Evolutionary conservation across 768 basidiomycete genomes (phyloP), one percentile per base, ranked within the genome.

Genomic region (Russula griseocarnosa): DNA sequence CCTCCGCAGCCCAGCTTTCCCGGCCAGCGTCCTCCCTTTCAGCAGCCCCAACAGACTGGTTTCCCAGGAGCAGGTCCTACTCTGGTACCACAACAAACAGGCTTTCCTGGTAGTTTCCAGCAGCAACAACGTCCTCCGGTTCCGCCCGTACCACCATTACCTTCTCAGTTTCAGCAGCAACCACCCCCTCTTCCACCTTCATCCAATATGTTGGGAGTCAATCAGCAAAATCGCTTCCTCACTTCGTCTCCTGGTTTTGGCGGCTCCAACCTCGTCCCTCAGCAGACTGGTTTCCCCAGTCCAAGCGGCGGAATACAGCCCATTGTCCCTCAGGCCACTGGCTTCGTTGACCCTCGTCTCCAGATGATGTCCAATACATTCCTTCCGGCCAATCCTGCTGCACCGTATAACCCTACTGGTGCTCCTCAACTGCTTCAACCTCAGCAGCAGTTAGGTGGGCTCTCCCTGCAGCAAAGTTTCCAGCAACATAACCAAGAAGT

Each of bases 351-450:
- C 75, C 94, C 93, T 1, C 78, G 92, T 22, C 77, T 95, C 55
- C 84, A 85, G 73, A 86, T 94, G 83, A 92, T 97, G 90, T 86
- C 86, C n/a, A 89, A 77, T 65, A 87, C 88, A 0, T 97, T 98
- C 76, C 90, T 98, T 86, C 95, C 96, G 14, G 78, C 83, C 57
- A 89, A 85, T 67, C 75, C 77, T 3, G 79, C 85, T 32, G 74
- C 83, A 16, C 85, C 83, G 9, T 88, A 86, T 71, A 78, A 79
- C 47, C 75, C 83, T 3, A 82, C 78, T 5, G 86, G 85, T 10
- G 73, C 78, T 3, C 87, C 91, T 9, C 86, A 89, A 73, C 83
- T 94, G 47, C 86, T 86, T 66, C 85, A 83, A 62, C 82, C 81
- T 50, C 71, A 71, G 57, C 66, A 55, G 49, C 69, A 70, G 38